A percentile compares a stretch with the other conserved stretches of the same genome.
These are phyloP conservation scores for Acanthamoeba polyphaga DNA, from an alignment of 208 protist genomes.

Conservation along the genomic window DNA sequence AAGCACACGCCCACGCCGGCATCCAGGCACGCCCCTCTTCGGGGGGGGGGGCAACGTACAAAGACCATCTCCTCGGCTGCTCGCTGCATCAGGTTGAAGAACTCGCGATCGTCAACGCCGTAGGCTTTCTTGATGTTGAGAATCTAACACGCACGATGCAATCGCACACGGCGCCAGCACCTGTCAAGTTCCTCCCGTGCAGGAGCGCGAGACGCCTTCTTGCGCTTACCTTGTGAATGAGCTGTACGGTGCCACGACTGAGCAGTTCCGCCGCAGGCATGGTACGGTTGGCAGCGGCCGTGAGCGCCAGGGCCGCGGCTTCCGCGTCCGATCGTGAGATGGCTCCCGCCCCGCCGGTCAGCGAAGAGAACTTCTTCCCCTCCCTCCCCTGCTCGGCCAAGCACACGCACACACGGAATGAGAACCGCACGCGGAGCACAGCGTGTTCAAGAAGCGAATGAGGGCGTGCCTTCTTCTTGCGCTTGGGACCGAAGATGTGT, in stretches of 20 bases:
- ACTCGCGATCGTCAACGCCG: slow-evolving; percentile 23
- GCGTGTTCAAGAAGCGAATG: not conserved
- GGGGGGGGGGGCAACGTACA: not conserved
- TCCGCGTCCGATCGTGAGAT: not conserved
- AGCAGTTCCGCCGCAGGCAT: not conserved
- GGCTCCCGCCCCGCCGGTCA: not conserved
- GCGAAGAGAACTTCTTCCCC: slow-evolving; percentile 32
- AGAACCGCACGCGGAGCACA: too few relatives aligned
- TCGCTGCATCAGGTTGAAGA: slow-evolving; percentile 53
- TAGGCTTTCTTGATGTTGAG: slow-evolving; percentile 66
- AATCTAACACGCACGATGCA: not conserved
- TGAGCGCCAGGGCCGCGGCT: not conserved
- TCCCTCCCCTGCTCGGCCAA: not conserved
- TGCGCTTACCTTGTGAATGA: slow-evolving; percentile 47
- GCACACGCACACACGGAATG: too few relatives aligned
- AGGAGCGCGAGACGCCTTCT: too few relatives aligned
- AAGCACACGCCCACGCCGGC: not conserved
- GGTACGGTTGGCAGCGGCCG: not conserved
- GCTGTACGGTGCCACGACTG: slow-evolving; percentile 54
- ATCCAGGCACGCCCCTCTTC: too few relatives aligned
- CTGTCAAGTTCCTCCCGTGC: too few relatives aligned
- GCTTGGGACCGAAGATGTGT: slow-evolving; percentile 2
- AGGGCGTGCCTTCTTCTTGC: not conserved
- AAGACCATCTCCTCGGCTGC: slow-evolving; percentile 25
- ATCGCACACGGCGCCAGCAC: too few relatives aligned